phyloP scores from a whole-genome alignment of 352 stramenopile genomes.

The Phytophthora podocarpi region DNA sequence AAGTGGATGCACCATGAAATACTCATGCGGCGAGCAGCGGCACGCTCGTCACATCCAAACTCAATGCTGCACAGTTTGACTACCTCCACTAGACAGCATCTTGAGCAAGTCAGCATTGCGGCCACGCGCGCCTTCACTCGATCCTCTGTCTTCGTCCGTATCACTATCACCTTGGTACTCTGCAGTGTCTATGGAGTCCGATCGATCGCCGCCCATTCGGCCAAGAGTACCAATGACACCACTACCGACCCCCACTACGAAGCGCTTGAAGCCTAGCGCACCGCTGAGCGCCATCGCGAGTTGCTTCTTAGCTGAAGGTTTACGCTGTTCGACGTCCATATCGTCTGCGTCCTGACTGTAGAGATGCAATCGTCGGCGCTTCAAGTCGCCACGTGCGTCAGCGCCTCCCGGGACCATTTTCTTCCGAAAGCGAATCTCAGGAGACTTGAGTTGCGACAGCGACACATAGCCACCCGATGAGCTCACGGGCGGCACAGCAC shows the following conservation, averaged over 20 bases:
- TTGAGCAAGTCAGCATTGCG: slow-evolving; percentile 52
- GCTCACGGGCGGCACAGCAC: slow-evolving; percentile 37
- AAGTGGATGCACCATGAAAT: slow-evolving; percentile 15
- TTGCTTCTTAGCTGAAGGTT: slow-evolving; percentile 36
- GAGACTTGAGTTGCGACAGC: slow-evolving; percentile 73
- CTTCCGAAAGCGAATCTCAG: slow-evolving; percentile 74
- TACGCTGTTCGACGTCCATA: slow-evolving; percentile 28
- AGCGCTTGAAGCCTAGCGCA: slow-evolving; percentile 38
- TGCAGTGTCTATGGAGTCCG: slow-evolving; percentile 37
- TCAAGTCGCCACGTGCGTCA: slow-evolving; percentile 61
- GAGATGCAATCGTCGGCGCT: slow-evolving; percentile 56
- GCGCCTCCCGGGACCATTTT: slow-evolving; percentile 37
- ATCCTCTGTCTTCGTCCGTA: slow-evolving; percentile 31
- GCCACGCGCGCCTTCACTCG: slow-evolving; percentile 9
- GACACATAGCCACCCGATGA: slow-evolving; percentile 73
- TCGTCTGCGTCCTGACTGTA: slow-evolving; percentile 41
- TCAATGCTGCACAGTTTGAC: slow-evolving; percentile 30
- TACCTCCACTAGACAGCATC: slow-evolving; percentile 52
- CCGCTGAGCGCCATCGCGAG: slow-evolving; percentile 35
- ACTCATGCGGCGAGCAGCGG: slow-evolving; percentile 3
- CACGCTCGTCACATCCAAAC: slow-evolving; percentile 8
- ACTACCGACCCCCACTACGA: slow-evolving; percentile 38
- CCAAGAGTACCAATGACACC: slow-evolving; percentile 36
- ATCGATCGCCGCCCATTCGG: slow-evolving; percentile 31
- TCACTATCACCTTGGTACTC: slow-evolving; percentile 50